Evolutionary conservation across 495 filamentous ascomycete species (phyloP), one percentile per base, ranked within the genome.

Genomic region (Aspergillus nidulans): DNA sequence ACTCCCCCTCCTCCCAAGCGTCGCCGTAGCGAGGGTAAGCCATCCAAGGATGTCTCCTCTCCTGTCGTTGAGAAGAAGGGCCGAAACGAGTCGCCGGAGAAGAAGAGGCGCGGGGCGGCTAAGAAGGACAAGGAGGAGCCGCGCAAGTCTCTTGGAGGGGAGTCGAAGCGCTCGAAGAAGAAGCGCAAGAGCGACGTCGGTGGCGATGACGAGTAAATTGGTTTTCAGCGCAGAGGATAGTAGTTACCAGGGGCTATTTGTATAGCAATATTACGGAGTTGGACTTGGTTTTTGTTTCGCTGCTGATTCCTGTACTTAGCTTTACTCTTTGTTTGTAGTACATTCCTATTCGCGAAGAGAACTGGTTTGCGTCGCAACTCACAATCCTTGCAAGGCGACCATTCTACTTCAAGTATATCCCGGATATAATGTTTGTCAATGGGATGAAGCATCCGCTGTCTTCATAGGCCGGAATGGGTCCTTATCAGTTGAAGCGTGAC

Each of bases 101-200:
- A 74, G 65, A 75, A 73, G 63, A 75, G 71, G 63, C 66, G 68
- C 40, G 60, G 70, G 34, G 52, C 68, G 18, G 55, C 61, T 4
- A 75, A 76, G 59, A 75, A 78, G 57, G 75, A 81, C 38, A 69
- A 23, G 76, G 76, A 80, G 41, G 70, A 24, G 76, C 73, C 47
- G 70, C 81, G 76, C 69, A 87, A 87, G 77, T 47, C 77, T 9
- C 64, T 74, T 18, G 71, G 71, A 15, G 53, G 59, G 4, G 77
- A 84, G 51, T 61, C 59, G 47, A 82, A 81, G 81, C 73, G 75
- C 62, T 36, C 23, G 9, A 72, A 72, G 56, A 86, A 85, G 79
- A 89, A 88, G 82, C 83, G 85, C 66, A 87, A 86, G 80, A 80
- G 78, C 61, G 75, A 77, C 56, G 70, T 55, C 23, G 59, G 43